A percentile compares a stretch with the other conserved stretches of the same genome.
These are phyloP conservation scores for Plasmodium blacklocki DNA, from an alignment of 169 alveolate genomes.

Conservation along the genomic window DNA sequence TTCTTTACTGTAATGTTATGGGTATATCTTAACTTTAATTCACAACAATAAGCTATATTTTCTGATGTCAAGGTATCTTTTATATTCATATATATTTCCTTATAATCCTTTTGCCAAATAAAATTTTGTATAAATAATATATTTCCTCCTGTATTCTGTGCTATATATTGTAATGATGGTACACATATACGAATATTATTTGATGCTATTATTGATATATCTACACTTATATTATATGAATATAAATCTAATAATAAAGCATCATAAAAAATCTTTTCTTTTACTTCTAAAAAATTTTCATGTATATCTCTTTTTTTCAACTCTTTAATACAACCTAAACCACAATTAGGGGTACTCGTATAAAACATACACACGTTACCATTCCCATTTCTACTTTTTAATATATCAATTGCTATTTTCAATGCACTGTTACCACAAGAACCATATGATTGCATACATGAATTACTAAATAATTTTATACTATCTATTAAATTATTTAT, in stretches of 20 bases:
- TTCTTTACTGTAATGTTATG: slow-evolving; percentile 77
- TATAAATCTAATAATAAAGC: slow-evolving; percentile 52
- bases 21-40: slow-evolving; percentile 80
- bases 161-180: slow-evolving; percentile 69
- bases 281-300: slow-evolving; percentile 51
- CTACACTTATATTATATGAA: slow-evolving; percentile 59
- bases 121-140: slow-evolving; percentile 42
- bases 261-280: slow-evolving; percentile 61
- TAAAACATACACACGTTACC: slow-evolving; percentile 84
- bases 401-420: slow-evolving; percentile 77
- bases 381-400: slow-evolving; percentile 76
- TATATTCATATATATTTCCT: slow-evolving; percentile 71
- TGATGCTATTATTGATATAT: slow-evolving; percentile 51
- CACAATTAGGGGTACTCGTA: slow-evolving; percentile 82
- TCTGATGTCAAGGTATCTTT: slow-evolving; percentile 62
- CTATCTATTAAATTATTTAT: slow-evolving; percentile 59
- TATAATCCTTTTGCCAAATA: slow-evolving; percentile 63
- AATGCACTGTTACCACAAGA: slow-evolving; percentile 84
- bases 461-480: slow-evolving; percentile 37
- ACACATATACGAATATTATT: slow-evolving; percentile 57
- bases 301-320: slow-evolving; percentile 27
- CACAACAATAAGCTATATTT: slow-evolving; percentile 82
- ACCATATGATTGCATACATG: slow-evolving; percentile 42
- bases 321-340: slow-evolving; percentile 77
- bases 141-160: slow-evolving; percentile 81